Evolutionary conservation across 371 early-diverging fungal species (phyloP), one percentile per base, ranked within the genome.

Genomic region (Mucor piriformis): DNA sequence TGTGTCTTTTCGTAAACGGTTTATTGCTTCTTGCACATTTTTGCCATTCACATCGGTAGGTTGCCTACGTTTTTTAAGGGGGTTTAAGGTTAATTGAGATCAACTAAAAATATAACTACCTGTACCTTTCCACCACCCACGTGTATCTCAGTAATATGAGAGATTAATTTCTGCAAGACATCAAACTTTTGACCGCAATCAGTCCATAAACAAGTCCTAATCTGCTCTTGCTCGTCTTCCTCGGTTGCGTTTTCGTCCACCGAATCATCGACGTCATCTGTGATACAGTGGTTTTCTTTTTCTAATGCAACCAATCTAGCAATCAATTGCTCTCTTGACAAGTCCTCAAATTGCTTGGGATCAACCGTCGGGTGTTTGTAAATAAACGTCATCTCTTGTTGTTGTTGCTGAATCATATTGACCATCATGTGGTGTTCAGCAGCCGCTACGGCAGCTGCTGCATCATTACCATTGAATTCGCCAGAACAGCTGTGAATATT

Each of bases 1-100:
- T 92, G 75, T 95, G 95, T 11, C 95, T 79, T 66, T 95, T 94
- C 24, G 90, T 83, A 69, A 95, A 95, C 15, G 94, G 92, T 64
- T 86, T 84, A 61, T 81, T 76, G 56, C 72, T 73, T 48, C 95
- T 86, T 29, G 81, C 77, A 67, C 95, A 95, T 24, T 83, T 88
- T 51, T 82, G 76, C 95, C 95, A 95, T 50, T 79, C 78, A 66
- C 95, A 95, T 47, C 77, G 75, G 70, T 95, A 95, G 35, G 82
- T 83, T 49, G 90, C 75, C 78, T 85, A 42, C 12, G 16, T 7
- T 18, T 6, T 6, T 18, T 18, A 6, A 42, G 5, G 18, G 18
- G 18, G 18, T 7, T 11, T 21, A 24, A 24, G 24, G 25, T 8
- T 16, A 23, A 21, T 46, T n/a, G n/a, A n/a, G n/a, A n/a, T n/a